These are phyloP conservation scores for Diutina catenulata DNA, from an alignment of 1,139 yeast genomes.

Conservation along the genomic window DNA sequence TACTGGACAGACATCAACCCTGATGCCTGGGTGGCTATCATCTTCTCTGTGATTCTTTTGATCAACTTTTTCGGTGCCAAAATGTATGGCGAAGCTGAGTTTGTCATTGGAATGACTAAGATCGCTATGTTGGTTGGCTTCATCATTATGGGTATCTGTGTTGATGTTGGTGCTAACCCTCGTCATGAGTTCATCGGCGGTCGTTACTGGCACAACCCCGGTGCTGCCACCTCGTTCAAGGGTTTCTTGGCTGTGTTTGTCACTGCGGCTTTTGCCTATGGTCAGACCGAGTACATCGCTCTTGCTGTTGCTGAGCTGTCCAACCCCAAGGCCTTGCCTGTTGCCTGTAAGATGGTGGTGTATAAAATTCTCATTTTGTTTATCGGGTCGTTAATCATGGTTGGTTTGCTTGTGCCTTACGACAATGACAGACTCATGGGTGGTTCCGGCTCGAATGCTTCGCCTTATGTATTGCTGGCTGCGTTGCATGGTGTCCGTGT, in stretches of 20 bases:
- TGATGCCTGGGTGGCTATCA: conserved; percentile 33
- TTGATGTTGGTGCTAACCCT: conserved; percentile 35
- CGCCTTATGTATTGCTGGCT: conserved; percentile 35
- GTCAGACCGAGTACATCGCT: conserved; percentile 31
- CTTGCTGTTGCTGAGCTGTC: conserved; percentile 36
- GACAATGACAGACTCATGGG: conserved; percentile 26
- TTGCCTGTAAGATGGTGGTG: conserved; percentile 32
- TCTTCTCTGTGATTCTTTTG: conserved; percentile 23
- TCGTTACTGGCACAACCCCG: conserved; percentile 48
- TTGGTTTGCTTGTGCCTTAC: conserved; percentile 34
- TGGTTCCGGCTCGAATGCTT: conserved; percentile 29
- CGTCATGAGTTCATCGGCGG: conserved; percentile 14
- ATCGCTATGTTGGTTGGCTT: conserved; percentile 33
- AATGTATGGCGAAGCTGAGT: conserved; percentile 37
- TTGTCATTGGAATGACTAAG: conserved; percentile 26
- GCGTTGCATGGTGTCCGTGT: conserved; percentile 26
- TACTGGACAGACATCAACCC: conserved; percentile 29
- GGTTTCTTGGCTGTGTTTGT: conserved; percentile 33
- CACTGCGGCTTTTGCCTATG: conserved; percentile 32
- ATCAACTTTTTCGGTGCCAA: conserved; percentile 33
- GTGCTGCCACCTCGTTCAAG: conserved; percentile 28
- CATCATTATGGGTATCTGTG: conserved; percentile 25
- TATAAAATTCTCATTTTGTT: conserved; percentile 26
- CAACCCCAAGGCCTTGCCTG: conserved; percentile 34
- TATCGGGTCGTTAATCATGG: conserved; percentile 30